Base-by-base conservation (phyloP, 1,284 basidiomycete genomes). In the Chiua sp. region DNA sequence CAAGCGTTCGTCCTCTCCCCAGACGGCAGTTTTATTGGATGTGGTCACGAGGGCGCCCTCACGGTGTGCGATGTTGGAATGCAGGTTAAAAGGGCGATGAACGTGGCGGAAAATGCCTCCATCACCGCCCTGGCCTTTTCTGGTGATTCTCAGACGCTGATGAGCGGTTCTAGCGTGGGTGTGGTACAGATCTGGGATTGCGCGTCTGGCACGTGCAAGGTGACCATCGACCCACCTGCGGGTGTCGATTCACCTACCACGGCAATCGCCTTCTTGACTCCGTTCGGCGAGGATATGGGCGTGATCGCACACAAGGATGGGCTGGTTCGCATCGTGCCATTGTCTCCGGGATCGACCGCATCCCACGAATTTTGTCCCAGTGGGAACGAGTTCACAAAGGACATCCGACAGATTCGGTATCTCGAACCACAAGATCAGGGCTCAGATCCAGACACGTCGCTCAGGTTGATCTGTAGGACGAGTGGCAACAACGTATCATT, bases 21-120 rank as follows among this genome's bases (percentile, higher is more conserved):
- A 0, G 48, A 56, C 22, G 60, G 63, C 4, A 51, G 49, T 28
- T 44, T 51, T 3, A 46, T 66, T 22, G 60, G 47, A 8, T 65
- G 64, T 55, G 63, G 64, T 23, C 56, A 63, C 23, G 64, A 65
- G 32, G 61, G 61, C 26, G 56, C 39, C 4, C 30, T 65, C 30
- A 55, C 62, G 5, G 32, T 66, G 13, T 65, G 60, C 18, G 64
- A 66, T 12, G 56, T 66, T 10, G 47, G 44, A 7, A 53, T 23
- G 22, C 30, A 51, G 26, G 28, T 18, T 12, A 65, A 62, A 51
- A 56, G 32, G 52, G 22, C 26, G 33, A 39, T 63, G 47, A 23
- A 32, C 3, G 59, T 61, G n/a, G 48, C 26, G 12, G 22, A n/a
- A 10, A 51, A 49, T 18, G 13, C 16, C 48, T 64, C 62, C 26